Evolutionary conservation across 768 basidiomycete genomes (phyloP).

Genomic region (Sarcomyxa edulis): DNA sequence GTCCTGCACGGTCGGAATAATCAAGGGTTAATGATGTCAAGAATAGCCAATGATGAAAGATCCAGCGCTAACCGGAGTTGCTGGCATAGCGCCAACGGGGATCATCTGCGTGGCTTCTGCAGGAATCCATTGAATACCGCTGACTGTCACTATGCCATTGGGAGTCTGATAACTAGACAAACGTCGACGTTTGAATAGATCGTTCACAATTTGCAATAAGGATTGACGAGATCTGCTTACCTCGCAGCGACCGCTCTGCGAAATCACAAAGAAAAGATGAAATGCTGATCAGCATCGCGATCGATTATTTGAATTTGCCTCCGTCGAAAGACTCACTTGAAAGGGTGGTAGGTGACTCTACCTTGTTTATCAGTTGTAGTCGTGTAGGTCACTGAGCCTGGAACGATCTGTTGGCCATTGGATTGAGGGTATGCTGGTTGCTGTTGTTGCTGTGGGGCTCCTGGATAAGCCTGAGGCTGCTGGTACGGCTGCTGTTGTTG

Average conservation of each 20-base stretch:
- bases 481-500: slow-evolving; percentile 13
- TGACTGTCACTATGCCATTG: slow-evolving; percentile 54
- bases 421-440: slow-evolving; percentile 16
- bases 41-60: slow-evolving; percentile 4
- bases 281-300: slow-evolving; percentile 9
- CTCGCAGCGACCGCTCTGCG: slow-evolving; percentile 71
- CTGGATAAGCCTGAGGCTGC: slow-evolving; percentile 20
- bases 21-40: slow-evolving; percentile 6
- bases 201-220: slow-evolving; percentile 7
- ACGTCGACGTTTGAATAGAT: no score
- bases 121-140: slow-evolving; percentile 64
- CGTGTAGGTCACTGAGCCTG: slow-evolving; percentile 72
- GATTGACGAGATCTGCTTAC: slow-evolving; percentile 29
- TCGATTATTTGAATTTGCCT: slow-evolving; percentile 13
- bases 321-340: slow-evolving; percentile 47
- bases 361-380: slow-evolving; percentile 62
- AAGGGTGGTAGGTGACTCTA: slow-evolving; percentile 59
- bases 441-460: neutral
- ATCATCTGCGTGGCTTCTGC: slow-evolving; percentile 61
- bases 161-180: slow-evolving; percentile 62
- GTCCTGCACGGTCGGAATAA: slow-evolving; percentile 32
- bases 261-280: slow-evolving; percentile 10
- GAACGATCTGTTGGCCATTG: slow-evolving; percentile 41
- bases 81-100: slow-evolving; percentile 57
- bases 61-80: slow-evolving; percentile 39